phyloP scores from a whole-genome alignment of 768 basidiomycete genomes.

The Lactarius sp. region DNA sequence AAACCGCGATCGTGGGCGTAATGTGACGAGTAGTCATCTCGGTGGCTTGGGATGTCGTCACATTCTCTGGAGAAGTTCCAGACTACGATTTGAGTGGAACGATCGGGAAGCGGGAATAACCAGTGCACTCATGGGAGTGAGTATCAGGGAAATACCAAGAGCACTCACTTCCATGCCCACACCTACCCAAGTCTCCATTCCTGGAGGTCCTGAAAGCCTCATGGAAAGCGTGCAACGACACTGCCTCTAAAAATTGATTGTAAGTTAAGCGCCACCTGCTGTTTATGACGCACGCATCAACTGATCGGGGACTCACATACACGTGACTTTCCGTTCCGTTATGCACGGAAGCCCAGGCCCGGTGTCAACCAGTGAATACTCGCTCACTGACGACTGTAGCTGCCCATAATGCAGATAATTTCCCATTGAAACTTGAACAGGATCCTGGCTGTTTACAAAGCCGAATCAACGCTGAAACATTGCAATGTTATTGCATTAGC shows the following conservation, averaged over 20 bases:
- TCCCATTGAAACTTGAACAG: neutral
- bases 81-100: neutral
- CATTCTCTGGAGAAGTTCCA: neutral
- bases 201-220: constrained; percentile 14
- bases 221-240: constrained; percentile 22
- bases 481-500: neutral
- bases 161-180: neutral
- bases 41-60: neutral
- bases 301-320: neutral
- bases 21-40: neutral
- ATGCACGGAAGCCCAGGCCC: too few species aligned
- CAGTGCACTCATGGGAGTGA: neutral
- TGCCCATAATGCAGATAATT: neutral
- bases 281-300: neutral
- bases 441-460: neutral
- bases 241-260: constrained; percentile 16
- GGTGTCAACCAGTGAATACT: neutral
- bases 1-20: neutral
- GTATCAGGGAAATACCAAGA: neutral
- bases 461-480: neutral
- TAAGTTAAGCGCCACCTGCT: constrained; percentile 7
- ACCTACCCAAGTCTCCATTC: neutral
- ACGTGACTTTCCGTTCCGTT: constrained; percentile 5
- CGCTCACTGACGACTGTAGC: neutral
- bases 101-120: neutral